Evolutionary conservation across 257 asterid species (phyloP).

Genomic region (Nicotiana attenuata): DNA sequence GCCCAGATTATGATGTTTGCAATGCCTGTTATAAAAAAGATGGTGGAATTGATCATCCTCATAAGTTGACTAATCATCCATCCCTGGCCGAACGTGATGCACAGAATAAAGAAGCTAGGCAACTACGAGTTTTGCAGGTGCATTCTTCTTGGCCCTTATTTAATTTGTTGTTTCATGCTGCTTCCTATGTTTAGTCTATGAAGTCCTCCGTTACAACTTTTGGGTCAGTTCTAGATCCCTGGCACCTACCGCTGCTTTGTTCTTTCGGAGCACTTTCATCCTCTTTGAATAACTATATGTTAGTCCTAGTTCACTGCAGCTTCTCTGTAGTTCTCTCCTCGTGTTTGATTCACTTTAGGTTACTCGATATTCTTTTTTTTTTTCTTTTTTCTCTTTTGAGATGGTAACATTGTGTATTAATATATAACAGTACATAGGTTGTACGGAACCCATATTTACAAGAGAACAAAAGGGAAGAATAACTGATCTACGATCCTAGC

Average conservation of each 20-base stretch:
- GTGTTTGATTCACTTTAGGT: background rate
- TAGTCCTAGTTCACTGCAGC: slow-evolving; percentile 4
- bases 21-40: slow-evolving; percentile 79
- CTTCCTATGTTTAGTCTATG: background rate
- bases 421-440: too few relatives aligned
- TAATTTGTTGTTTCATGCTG: background rate
- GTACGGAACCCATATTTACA: too few relatives aligned
- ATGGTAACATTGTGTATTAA: too few relatives aligned
- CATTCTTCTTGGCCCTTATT: background rate
- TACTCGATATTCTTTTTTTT: background rate
- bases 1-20: slow-evolving; percentile 93
- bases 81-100: slow-evolving; percentile 77
- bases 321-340: background rate
- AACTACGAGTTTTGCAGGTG: slow-evolving; percentile 85
- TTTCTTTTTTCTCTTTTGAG: too few relatives aligned
- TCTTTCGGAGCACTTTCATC: background rate
- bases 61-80: slow-evolving; percentile 70
- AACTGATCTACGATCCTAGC: too few relatives aligned
- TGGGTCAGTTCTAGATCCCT: background rate
- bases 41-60: slow-evolving; percentile 84
- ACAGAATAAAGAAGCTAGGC: slow-evolving; percentile 91
- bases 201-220: background rate
- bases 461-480: too few relatives aligned
- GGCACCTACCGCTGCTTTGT: background rate
- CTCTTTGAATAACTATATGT: background rate